phyloP scores from a whole-genome alignment of 441 rosid genomes.

The Bocquillonia castaneifolia region DNA sequence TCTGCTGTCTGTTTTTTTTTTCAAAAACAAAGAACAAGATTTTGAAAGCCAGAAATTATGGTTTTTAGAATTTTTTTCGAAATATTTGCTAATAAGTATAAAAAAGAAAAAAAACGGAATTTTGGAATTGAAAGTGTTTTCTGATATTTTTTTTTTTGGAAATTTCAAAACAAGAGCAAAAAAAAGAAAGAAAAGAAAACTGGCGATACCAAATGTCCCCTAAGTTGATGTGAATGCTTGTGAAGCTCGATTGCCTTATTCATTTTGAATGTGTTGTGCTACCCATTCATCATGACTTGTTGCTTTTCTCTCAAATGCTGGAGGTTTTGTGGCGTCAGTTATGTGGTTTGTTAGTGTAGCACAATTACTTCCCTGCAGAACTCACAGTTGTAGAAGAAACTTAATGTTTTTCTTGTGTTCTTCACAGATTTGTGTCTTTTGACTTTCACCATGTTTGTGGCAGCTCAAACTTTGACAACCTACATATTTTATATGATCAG shows the following conservation, averaged over 20 bases:
- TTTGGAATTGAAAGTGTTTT: too few relatives aligned
- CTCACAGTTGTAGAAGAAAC: not conserved
- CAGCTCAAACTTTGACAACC: conserved; percentile 72
- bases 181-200: too few relatives aligned
- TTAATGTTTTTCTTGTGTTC: conserved; percentile 18
- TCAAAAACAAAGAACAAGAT: too few relatives aligned
- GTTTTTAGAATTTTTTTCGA: too few relatives aligned
- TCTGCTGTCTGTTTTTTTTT: too few relatives aligned
- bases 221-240: not conserved
- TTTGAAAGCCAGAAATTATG: too few relatives aligned
- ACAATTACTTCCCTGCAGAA: conserved; percentile 4
- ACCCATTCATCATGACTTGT: not conserved
- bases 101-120: too few relatives aligned
- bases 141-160: too few relatives aligned
- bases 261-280: not conserved
- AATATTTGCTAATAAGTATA: too few relatives aligned
- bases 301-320: not conserved
- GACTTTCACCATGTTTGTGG: conserved; percentile 87
- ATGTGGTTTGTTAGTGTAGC: not conserved
- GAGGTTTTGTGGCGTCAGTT: conserved; percentile 3
- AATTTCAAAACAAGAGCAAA: too few relatives aligned
- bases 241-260: not conserved
- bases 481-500: conserved; percentile 65
- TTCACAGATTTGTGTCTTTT: conserved; percentile 70
- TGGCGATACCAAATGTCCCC: too few relatives aligned